Evolutionary conservation across 208 protist species (phyloP).

Genomic region (Trypanosoma avium): DNA sequence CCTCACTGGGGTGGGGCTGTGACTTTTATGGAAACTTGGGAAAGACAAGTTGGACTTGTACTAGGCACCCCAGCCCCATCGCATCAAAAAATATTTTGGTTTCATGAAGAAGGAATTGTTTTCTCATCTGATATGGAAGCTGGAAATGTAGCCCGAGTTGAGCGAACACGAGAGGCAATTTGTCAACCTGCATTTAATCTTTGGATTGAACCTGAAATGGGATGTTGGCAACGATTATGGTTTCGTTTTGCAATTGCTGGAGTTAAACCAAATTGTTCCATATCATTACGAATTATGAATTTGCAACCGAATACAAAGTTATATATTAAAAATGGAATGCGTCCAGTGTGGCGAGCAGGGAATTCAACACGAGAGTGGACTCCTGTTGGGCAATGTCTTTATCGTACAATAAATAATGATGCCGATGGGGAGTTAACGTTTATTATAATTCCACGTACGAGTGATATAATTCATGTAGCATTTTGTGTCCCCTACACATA

Average conservation of each 20-base stretch:
- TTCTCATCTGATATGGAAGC: conserved; percentile 77
- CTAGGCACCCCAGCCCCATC: conserved; percentile 54
- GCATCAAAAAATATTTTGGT: conserved; percentile 68
- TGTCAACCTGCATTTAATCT: conserved; percentile 42
- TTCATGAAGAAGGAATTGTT: conserved; percentile 41
- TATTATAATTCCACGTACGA: conserved; percentile 46
- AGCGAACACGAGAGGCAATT: conserved; percentile 38
- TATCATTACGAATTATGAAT: conserved; percentile 75
- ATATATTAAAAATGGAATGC: conserved; percentile 78
- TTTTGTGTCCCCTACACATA: conserved; percentile 90
- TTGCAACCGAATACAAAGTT: conserved; percentile 76
- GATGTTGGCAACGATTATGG: conserved; percentile 83
- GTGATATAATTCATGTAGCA: conserved; percentile 74
- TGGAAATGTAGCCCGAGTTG: conserved; percentile 82
- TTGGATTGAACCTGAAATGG: conserved; percentile 77
- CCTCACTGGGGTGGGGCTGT: conserved; percentile 51
- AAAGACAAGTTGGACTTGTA: conserved; percentile 70
- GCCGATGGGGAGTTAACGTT: conserved; percentile 75
- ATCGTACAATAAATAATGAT: conserved; percentile 54
- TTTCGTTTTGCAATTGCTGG: conserved; percentile 81
- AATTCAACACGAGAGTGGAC: conserved; percentile 45
- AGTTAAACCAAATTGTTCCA: conserved; percentile 32
- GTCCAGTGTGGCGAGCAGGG: conserved; percentile 75
- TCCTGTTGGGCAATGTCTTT: conserved; percentile 68
- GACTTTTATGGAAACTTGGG: conserved; percentile 63